phyloP scores from a whole-genome alignment of 257 asterid genomes.

The Cinchona pubescens region DNA sequence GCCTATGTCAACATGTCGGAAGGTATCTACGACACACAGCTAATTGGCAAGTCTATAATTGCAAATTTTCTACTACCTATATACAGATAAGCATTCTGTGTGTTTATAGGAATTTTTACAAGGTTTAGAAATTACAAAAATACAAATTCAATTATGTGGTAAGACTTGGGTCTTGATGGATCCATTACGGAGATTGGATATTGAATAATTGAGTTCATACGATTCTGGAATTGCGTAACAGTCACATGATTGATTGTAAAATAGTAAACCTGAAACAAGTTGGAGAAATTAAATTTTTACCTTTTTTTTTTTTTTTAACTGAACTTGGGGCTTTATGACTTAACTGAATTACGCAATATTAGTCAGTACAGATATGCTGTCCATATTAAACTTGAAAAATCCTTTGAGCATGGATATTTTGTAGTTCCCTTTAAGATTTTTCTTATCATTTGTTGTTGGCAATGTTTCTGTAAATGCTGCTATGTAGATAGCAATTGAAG shows the following conservation, averaged over 20 bases:
- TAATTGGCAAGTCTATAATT: background rate
- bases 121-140: too few relatives aligned
- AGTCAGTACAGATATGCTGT: background rate
- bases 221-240: background rate
- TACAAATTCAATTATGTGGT: background rate
- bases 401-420: background rate
- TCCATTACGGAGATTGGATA: background rate
- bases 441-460: background rate
- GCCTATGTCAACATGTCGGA: conserved; percentile 98
- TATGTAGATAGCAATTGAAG: background rate
- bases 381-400: background rate
- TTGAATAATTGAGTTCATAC: background rate
- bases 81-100: too few relatives aligned
- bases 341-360: background rate
- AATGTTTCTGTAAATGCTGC: background rate
- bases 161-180: background rate
- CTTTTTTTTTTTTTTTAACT: background rate
- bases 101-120: too few relatives aligned
- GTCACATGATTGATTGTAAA: background rate
- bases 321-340: background rate
- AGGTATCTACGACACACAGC: conserved; percentile 49
- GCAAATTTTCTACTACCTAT: too few relatives aligned
- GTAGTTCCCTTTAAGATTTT: background rate
- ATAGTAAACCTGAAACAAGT: background rate
- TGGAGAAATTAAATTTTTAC: background rate